A percentile compares a stretch with the other conserved stretches of the same genome.
These are phyloP conservation scores for Fusarium tuaranense DNA, from an alignment of 2,329 filamentous ascomycete species.

Conservation along the genomic window DNA sequence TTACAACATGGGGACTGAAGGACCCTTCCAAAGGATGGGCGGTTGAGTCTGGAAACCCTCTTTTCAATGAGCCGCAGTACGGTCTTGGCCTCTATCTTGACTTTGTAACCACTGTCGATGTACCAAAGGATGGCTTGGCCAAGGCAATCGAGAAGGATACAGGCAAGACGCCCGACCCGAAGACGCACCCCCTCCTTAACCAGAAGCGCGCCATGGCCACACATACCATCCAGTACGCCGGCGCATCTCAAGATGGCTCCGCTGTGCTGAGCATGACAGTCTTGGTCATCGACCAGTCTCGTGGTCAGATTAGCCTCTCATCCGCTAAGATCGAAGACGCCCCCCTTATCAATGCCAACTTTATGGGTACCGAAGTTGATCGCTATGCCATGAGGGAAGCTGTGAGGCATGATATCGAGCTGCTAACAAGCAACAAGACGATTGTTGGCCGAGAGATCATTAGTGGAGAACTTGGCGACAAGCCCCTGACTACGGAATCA, in stretches of 20 bases:
- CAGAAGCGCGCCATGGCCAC: neutral
- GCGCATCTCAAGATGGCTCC: neutral
- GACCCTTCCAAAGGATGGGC: neutral
- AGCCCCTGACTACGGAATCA: neutral
- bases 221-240: neutral
- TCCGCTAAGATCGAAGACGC: neutral
- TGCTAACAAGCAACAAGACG: neutral
- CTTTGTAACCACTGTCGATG: neutral
- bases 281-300: neutral
- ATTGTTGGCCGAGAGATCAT: neutral
- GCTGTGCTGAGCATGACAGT: neutral
- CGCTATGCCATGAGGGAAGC: neutral
- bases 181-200: neutral
- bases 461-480: neutral
- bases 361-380: neutral
- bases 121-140: neutral
- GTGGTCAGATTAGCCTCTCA: neutral
- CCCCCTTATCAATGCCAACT: neutral
- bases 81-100: neutral
- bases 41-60: neutral
- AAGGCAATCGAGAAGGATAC: neutral
- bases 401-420: neutral
- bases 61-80: neutral
- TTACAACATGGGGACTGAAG: neutral
- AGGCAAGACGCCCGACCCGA: neutral